Evolutionary conservation across 495 filamentous ascomycete species (phyloP), one percentile per base, ranked within the genome.

Genomic region (Penicillium cataractarum): DNA sequence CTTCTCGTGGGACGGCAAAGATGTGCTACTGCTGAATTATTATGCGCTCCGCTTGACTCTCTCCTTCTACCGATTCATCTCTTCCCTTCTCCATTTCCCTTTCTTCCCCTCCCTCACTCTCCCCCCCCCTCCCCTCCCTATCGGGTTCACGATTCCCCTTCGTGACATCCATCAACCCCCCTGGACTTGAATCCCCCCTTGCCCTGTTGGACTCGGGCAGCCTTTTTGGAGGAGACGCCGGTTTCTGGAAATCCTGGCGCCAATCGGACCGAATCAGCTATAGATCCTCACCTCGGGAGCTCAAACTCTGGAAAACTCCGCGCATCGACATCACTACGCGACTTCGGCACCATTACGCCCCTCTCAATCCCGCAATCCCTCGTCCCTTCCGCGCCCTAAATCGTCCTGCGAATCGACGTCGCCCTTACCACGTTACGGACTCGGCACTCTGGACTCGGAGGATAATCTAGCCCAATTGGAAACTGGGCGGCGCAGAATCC

Each of bases 381-480:
- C 57, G 42, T 26, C 26, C 21, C 48, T 44, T 40, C 32, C 39
- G 27, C 27, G 24, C 50, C 46, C 58, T 58, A 21, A 62, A 33
- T 61, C 33, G 39, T 39, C 42, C 24, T 33, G 22, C 57, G 12
- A 55, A 24, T 12, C 24, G 24, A 58, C 48, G 49, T 62, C 29
- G 53, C 48, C 40, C 57, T 44, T 29, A 19, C 57, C 50, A 59
- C 57, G 42, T 55, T 58, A 59, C 50, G 37, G 42, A 61, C 53
- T 68, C 61, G 61, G 55, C 39, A 10, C 60, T 44, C 56, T 55
- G 49, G 64, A 60, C 60, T 69, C 70, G 65, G 70, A 68, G 68
- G 64, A 71, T 69, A 69, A 65, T 31, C 61, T 61, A 57, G 70
- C 55, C 68, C 60, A 65, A 71, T 73, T 73, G 68, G 46, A 66